These are phyloP conservation scores for Pseudocercospora fijiensis DNA, from an alignment of 2,329 filamentous ascomycete species.

Conservation along the genomic window DNA sequence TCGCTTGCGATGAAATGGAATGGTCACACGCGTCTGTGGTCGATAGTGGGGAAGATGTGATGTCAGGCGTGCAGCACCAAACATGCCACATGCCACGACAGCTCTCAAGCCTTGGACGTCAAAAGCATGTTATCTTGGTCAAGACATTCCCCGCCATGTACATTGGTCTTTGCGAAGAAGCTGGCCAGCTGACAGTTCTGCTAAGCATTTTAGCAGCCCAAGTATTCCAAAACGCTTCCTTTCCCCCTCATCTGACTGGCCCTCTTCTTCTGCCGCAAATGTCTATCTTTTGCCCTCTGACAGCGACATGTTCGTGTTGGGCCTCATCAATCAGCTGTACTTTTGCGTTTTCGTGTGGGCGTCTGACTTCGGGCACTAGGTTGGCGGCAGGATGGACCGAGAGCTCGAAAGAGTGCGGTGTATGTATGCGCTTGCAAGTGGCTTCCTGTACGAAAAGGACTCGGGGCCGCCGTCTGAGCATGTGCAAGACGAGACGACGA, in stretches of 20 bases:
- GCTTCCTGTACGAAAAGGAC: background rate
- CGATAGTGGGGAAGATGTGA: background rate
- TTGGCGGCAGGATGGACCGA: background rate
- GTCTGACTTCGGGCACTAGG: background rate
- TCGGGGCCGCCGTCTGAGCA: background rate
- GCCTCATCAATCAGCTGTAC: background rate
- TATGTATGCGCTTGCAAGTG: background rate
- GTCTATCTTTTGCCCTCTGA: background rate
- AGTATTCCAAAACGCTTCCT: background rate
- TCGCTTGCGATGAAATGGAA: background rate
- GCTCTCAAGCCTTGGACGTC: background rate
- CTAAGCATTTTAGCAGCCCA: conserved; percentile 1
- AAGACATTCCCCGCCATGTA: background rate
- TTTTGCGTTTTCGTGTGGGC: background rate
- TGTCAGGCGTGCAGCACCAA: background rate
- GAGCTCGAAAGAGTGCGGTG: background rate
- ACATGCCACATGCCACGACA: background rate
- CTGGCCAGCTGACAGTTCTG: background rate
- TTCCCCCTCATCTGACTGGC: background rate
- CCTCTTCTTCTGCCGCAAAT: background rate
- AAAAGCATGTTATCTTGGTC: conserved; percentile 3
- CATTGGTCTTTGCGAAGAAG: background rate
- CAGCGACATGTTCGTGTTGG: background rate
- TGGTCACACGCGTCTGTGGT: background rate
- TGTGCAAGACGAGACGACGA: background rate